These are phyloP conservation scores for Aurinia saxatilis DNA, from an alignment of 345 rosid genomes.

Conservation along the genomic window DNA sequence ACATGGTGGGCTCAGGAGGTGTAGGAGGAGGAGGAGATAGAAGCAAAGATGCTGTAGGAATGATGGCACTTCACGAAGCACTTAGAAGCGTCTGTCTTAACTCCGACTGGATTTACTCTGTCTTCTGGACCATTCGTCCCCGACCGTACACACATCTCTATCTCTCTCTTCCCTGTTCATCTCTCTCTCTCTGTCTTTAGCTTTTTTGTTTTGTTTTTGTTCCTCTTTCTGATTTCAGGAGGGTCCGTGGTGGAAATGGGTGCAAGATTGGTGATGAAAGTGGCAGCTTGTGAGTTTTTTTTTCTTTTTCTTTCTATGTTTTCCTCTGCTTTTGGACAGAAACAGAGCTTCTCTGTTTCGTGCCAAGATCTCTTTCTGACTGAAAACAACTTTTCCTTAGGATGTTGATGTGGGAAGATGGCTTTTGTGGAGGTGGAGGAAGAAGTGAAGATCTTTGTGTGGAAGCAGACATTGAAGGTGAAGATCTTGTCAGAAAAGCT, in stretches of 20 bases:
- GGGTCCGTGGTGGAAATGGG: slow-evolving; percentile 95
- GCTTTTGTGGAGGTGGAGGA: slow-evolving; percentile 82
- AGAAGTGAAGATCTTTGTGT: slow-evolving; percentile 50
- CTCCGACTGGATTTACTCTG: slow-evolving; percentile 99
- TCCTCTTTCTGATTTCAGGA: slow-evolving; percentile 45
- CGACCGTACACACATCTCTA: slow-evolving; percentile 56
- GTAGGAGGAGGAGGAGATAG: slow-evolving; percentile 66
- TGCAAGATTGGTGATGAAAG: slow-evolving; percentile 98
- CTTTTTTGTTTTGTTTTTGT: slow-evolving; percentile 10
- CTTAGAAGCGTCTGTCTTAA: slow-evolving; percentile 95
- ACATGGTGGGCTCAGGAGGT: slow-evolving; percentile 98
- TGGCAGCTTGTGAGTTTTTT: slow-evolving; percentile 89
- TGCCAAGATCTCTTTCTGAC: slow-evolving; percentile 11
- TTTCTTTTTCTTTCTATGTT: slow-evolving; percentile 7
- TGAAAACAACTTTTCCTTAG: slow-evolving; percentile 25
- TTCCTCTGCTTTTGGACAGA: not conserved
- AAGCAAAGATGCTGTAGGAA: slow-evolving; percentile 99
- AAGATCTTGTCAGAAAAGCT: slow-evolving; percentile 92
- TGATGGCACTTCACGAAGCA: slow-evolving; percentile 99
- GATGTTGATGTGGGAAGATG: slow-evolving; percentile 99
- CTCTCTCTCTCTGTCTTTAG: slow-evolving; percentile 30
- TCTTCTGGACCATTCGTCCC: slow-evolving; percentile 99
- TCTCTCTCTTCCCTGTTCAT: slow-evolving; percentile 5
- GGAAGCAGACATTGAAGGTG: slow-evolving; percentile 72
- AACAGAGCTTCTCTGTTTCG: slow-evolving; percentile 11